Evolutionary conservation across 2,329 filamentous ascomycete species (phyloP).

Genomic region (Plenodomus tracheiphilus): DNA sequence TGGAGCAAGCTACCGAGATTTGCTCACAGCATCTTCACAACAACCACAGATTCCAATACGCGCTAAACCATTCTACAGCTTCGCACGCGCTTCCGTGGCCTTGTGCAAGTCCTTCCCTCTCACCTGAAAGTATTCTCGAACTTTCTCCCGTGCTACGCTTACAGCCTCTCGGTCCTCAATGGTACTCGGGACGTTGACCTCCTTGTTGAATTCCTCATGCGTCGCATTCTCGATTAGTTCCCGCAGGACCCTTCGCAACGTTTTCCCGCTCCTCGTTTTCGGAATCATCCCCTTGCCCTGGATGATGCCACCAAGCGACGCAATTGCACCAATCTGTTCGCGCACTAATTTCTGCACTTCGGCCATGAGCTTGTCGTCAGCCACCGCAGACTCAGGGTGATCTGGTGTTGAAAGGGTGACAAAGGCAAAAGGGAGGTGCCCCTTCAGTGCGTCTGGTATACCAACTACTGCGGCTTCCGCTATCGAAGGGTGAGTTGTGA

Average conservation of each 20-base stretch:
- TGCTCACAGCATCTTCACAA: not conserved
- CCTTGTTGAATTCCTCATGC: conserved; percentile 70
- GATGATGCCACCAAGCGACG: conserved; percentile 81
- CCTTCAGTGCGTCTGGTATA: conserved; percentile 83
- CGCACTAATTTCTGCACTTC: conserved; percentile 76
- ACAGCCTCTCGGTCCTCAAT: conserved; percentile 81
- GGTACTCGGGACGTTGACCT: conserved; percentile 77
- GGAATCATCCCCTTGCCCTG: conserved; percentile 86
- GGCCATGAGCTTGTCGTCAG: conserved; percentile 53
- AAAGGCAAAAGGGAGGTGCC: conserved; percentile 90
- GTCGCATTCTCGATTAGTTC: conserved; percentile 84
- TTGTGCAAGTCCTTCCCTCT: conserved; percentile 44
- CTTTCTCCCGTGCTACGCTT: conserved; percentile 69
- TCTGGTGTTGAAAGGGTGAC: conserved; percentile 63
- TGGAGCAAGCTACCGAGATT: not conserved
- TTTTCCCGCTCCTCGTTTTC: conserved; percentile 91
- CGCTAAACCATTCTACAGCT: conserved; percentile 42
- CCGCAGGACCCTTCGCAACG: conserved; percentile 76
- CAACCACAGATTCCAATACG: not conserved
- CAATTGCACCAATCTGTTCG: conserved; percentile 83
- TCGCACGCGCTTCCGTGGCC: conserved; percentile 47
- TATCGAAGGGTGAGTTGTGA: conserved; percentile 76
- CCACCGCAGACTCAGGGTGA: conserved; percentile 57
- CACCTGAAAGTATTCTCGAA: conserved; percentile 74
- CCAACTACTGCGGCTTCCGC: conserved; percentile 86